phyloP scores from a whole-genome alignment of 768 basidiomycete genomes.

The Phylloporus sp. region DNA sequence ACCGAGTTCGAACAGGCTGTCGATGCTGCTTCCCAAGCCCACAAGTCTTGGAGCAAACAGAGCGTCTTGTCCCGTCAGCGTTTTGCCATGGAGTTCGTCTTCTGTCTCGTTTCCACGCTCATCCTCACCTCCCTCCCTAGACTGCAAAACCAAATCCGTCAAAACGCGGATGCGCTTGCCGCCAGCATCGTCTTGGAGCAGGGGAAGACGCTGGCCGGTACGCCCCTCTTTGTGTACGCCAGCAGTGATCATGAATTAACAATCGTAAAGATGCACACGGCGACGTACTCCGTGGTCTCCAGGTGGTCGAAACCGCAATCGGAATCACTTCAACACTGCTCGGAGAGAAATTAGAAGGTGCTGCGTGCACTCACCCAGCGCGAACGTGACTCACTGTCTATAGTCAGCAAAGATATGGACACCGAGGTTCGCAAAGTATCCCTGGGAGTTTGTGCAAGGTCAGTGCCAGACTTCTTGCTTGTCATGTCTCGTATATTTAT shows the following conservation, averaged over 20 bases:
- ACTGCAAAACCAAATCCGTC: slow-evolving; percentile 79
- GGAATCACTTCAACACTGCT: slow-evolving; percentile 81
- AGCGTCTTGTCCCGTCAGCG: slow-evolving; percentile 83
- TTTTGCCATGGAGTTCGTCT: slow-evolving; percentile 81
- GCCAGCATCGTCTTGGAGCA: slow-evolving; percentile 90
- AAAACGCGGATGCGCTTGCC: slow-evolving; percentile 83
- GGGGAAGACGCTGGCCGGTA: slow-evolving; percentile 88
- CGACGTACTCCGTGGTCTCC: slow-evolving; percentile 87
- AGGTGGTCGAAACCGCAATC: slow-evolving; percentile 78
- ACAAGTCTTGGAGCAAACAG: slow-evolving; percentile 82
- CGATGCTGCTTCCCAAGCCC: slow-evolving; percentile 77
- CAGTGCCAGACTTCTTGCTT: slow-evolving; percentile 4
- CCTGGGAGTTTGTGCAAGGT: slow-evolving; percentile 81
- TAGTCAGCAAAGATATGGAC: slow-evolving; percentile 95
- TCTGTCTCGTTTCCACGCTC: neutral
- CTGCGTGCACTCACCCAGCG: neutral
- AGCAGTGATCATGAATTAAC: neutral
- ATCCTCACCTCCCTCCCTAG: slow-evolving; percentile 38
- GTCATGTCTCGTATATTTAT: neutral
- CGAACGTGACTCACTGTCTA: slow-evolving; percentile 13
- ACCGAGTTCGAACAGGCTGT: slow-evolving; percentile 81
- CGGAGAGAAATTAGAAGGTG: slow-evolving; percentile 91
- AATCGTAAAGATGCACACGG: slow-evolving; percentile 76
- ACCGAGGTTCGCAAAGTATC: slow-evolving; percentile 81
- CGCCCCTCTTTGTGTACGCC: slow-evolving; percentile 6